Conservation (phyloP, 2,329 filamentous ascomycete species). For the Zelopaecilomyces penicillatus region DNA sequence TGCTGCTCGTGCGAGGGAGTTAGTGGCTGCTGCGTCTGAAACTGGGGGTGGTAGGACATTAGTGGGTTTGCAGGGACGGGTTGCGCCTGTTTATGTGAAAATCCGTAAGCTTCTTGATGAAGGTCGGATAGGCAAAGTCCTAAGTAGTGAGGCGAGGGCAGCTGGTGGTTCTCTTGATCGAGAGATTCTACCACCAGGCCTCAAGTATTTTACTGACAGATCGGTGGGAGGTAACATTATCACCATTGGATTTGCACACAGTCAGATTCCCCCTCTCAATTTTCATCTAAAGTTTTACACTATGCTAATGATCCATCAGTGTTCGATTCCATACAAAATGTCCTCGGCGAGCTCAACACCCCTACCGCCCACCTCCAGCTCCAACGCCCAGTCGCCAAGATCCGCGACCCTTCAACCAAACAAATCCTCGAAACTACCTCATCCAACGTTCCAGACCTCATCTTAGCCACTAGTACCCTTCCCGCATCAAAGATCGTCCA, state of each 20-base stretch:
- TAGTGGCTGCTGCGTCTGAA: conserved; percentile 26
- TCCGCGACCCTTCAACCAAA: conserved; percentile 24
- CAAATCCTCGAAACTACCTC: conserved; percentile 22
- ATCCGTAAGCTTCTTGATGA: conserved; percentile 35
- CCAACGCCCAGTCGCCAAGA: conserved; percentile 31
- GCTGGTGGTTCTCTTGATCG: conserved; percentile 28
- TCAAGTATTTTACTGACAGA: conserved; percentile 41
- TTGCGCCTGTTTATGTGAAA: conserved; percentile 35
- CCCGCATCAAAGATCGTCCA: conserved; percentile 14
- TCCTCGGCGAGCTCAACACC: conserved; percentile 36
- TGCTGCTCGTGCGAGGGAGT: conserved; percentile 28
- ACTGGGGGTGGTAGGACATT: conserved; percentile 28
- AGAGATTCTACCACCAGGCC: conserved; percentile 20
- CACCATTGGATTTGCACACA: conserved; percentile 34
- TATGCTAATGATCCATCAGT: conserved; percentile 17
- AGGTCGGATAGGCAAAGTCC: conserved; percentile 41
- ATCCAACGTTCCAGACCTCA: conserved; percentile 37
- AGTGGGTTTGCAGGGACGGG: conserved; percentile 43
- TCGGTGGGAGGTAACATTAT: conserved; percentile 37
- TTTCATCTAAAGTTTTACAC: background rate
- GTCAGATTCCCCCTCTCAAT: conserved; percentile 19
- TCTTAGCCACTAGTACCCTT: conserved; percentile 23
- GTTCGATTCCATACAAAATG: conserved; percentile 36
- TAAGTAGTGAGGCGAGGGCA: conserved; percentile 39
- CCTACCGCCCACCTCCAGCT: conserved; percentile 34